phyloP scores from a whole-genome alignment of 768 basidiomycete species.

The Chlorophyllum brunneum region DNA sequence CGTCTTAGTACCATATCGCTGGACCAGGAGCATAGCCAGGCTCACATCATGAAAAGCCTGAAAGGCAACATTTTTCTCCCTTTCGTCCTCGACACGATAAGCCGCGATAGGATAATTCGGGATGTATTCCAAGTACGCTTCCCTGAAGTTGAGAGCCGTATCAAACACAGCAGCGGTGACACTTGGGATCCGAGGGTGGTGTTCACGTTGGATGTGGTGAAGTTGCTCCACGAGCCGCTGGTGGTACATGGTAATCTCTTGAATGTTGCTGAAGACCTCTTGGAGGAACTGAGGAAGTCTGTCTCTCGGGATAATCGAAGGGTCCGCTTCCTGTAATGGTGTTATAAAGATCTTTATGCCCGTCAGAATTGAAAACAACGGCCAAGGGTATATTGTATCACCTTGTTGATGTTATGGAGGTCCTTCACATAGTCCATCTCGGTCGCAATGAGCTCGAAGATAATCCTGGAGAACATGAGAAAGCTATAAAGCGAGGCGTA shows the following conservation, averaged over 20 bases:
- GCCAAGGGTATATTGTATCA: background rate
- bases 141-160: constrained; percentile 88
- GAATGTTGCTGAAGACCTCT: constrained; percentile 88
- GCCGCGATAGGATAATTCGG: constrained; percentile 91
- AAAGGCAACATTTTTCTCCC: constrained; percentile 75
- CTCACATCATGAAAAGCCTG: constrained; percentile 75
- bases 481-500: background rate
- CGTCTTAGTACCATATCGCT: background rate
- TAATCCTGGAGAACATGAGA: constrained; percentile 48
- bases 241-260: constrained; percentile 73
- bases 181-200: constrained; percentile 76
- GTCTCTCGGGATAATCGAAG: constrained; percentile 74
- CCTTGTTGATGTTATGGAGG: constrained; percentile 73
- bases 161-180: constrained; percentile 85
- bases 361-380: background rate
- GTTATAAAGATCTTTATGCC: constrained; percentile 71
- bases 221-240: constrained; percentile 73
- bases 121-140: constrained; percentile 90
- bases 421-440: constrained; percentile 98
- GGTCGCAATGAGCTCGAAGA: constrained; percentile 93
- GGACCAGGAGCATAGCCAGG: constrained; percentile 5
- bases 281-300: constrained; percentile 72
- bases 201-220: constrained; percentile 83
- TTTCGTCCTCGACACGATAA: constrained; percentile 84
- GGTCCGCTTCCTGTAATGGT: constrained; percentile 68